These are phyloP conservation scores for Spergularia azorica DNA, from an alignment of 179 eudicot genomes.

Conservation along the genomic window DNA sequence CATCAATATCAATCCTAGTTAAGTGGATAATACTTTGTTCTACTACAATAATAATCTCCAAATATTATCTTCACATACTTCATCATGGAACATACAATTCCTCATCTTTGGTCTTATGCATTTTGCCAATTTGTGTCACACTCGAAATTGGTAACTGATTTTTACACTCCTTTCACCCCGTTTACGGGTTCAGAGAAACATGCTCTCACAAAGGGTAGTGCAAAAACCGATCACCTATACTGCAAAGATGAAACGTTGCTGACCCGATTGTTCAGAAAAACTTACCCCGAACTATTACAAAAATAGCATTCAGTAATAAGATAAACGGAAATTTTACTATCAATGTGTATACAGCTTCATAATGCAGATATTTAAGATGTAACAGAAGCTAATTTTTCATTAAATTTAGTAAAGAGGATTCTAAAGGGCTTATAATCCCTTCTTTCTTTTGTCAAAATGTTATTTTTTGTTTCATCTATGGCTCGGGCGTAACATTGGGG, in stretches of 20 bases:
- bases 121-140: not conserved
- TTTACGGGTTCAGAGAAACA: too few relatives aligned
- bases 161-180: too few relatives aligned
- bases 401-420: not conserved
- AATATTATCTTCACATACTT: not conserved
- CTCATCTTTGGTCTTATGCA: not conserved
- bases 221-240: not conserved
- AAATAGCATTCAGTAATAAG: too few relatives aligned
- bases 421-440: constrained; percentile 22
- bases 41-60: not conserved
- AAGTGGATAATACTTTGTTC: not conserved
- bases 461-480: not conserved
- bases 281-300: too few relatives aligned
- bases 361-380: not conserved
- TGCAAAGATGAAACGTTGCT: too few relatives aligned
- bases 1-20: constrained; percentile 20
- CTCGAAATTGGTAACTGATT: too few relatives aligned
- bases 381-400: constrained; percentile 19
- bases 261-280: too few relatives aligned
- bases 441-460: constrained; percentile 12
- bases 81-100: not conserved
- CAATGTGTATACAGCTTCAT: not conserved
- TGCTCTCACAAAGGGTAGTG: not conserved
- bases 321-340: not conserved
- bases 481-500: not conserved